These are phyloP conservation scores for Ceratobasidium sp. DNA, from an alignment of 1,284 basidiomycete genomes.

Conservation along the genomic window DNA sequence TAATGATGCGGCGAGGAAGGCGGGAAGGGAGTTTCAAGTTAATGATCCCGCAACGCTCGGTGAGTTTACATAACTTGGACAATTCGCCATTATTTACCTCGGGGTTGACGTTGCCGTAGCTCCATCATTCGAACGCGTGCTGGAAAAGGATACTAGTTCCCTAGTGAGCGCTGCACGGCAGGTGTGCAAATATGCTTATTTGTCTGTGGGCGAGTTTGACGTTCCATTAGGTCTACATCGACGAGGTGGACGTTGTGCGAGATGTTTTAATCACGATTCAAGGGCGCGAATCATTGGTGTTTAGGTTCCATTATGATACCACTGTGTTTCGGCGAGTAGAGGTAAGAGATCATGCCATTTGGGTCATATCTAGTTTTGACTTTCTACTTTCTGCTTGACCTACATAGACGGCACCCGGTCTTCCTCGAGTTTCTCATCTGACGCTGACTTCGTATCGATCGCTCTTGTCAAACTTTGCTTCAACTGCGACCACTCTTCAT, in stretches of 20 bases:
- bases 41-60: constrained; percentile 50
- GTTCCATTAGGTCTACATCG: constrained; percentile 57
- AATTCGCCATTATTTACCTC: neutral
- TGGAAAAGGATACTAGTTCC: constrained; percentile 14
- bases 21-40: constrained; percentile 42
- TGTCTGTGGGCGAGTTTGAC: neutral
- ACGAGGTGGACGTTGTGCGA: constrained; percentile 78
- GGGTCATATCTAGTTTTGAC: neutral
- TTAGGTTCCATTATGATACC: constrained; percentile 60
- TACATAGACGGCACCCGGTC: constrained; percentile 64
- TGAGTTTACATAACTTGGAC: constrained; percentile 7
- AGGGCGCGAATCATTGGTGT: constrained; percentile 62
- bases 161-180: constrained; percentile 3
- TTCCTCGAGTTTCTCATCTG: constrained; percentile 73
- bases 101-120: neutral
- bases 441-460: constrained; percentile 73
- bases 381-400: neutral
- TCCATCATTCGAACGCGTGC: constrained; percentile 30
- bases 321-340: constrained; percentile 31
- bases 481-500: constrained; percentile 69
- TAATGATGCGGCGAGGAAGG: constrained; percentile 32
- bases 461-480: constrained; percentile 69
- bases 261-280: constrained; percentile 80
- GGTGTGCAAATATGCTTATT: neutral
- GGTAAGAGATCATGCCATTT: neutral